These are phyloP conservation scores for Salvia sclarea DNA, from an alignment of 305 asterid genomes.

Conservation along the genomic window DNA sequence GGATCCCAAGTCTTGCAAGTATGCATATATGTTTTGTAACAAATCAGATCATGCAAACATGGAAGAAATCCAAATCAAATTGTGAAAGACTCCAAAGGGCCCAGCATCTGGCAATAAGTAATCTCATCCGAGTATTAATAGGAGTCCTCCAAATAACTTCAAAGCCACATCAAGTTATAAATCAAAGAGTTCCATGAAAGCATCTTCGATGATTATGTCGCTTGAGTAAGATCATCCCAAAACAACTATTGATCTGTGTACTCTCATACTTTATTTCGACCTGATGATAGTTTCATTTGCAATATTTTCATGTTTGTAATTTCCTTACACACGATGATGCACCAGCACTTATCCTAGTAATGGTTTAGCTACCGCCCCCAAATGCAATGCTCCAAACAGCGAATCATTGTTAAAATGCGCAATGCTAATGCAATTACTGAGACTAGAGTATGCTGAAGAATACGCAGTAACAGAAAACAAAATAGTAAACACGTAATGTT, in stretches of 20 bases:
- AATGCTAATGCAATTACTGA: neutral
- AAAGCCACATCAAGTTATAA: neutral
- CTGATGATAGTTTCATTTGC: neutral
- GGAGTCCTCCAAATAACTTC: neutral
- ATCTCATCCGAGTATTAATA: neutral
- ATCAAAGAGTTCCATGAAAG: neutral
- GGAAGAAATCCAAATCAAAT: neutral
- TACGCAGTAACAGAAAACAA: neutral
- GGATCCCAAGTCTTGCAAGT: neutral
- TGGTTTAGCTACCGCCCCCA: neutral
- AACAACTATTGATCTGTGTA: neutral
- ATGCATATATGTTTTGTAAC: neutral
- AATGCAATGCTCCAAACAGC: conserved; percentile 4
- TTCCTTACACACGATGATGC: neutral
- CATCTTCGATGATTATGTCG: neutral
- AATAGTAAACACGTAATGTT: neutral
- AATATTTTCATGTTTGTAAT: neutral
- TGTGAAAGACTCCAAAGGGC: neutral
- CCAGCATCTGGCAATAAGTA: neutral
- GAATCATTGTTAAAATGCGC: neutral
- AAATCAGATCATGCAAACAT: neutral
- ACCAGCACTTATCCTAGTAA: neutral
- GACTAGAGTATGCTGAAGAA: neutral
- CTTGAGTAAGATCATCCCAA: neutral
- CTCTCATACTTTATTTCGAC: neutral